phyloP scores from a whole-genome alignment of 2,329 filamentous ascomycete species.

The Colletotrichum cuscutae region DNA sequence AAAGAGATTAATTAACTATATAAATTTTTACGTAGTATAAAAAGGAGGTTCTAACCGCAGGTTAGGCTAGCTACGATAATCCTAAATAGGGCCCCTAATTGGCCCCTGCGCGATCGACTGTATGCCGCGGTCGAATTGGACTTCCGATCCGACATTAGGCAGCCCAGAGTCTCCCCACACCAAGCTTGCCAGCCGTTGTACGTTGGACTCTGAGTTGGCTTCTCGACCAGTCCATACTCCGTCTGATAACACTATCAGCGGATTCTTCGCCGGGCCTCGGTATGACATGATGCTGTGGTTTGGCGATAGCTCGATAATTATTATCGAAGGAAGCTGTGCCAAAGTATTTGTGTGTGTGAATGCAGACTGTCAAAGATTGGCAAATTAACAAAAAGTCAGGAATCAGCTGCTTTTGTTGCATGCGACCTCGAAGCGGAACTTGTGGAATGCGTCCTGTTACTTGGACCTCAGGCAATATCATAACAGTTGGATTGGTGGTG shows the following conservation, averaged over 20 bases:
- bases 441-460: background rate
- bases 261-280: constrained; percentile 23
- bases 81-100: no score
- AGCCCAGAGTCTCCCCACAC: constrained; percentile 23
- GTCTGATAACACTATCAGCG: constrained; percentile 35
- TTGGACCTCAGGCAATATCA: background rate
- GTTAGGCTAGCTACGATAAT: no score
- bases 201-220: constrained; percentile 32
- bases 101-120: no score
- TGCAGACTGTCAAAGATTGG: background rate
- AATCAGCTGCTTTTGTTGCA: background rate
- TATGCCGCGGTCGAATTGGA: no score
- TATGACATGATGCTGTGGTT: constrained; percentile 7
- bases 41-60: no score
- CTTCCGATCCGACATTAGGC: no score
- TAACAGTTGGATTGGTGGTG: background rate
- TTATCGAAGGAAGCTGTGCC: background rate
- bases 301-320: background rate
- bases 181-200: constrained; percentile 35
- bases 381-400: background rate
- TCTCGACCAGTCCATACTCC: constrained; percentile 39
- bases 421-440: background rate
- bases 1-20: no score
- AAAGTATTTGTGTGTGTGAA: background rate
- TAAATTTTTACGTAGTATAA: no score